A percentile compares a stretch with the other conserved stretches of the same genome.
Evolutionary conservation across 1,284 basidiomycete species (phyloP).

Genomic region (Ustilago tritici): DNA sequence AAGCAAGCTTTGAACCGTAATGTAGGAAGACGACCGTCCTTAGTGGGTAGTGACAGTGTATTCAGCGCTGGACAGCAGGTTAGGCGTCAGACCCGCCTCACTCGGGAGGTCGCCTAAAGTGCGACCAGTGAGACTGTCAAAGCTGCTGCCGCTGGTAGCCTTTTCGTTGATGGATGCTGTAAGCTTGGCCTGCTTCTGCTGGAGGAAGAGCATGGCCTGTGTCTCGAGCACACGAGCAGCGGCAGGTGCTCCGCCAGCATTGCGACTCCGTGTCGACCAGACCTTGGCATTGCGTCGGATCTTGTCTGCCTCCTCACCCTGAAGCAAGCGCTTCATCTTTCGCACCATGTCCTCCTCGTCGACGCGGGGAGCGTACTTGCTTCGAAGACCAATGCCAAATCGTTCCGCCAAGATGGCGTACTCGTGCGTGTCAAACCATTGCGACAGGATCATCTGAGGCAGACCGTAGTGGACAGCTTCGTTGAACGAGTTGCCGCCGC

Average conservation of each 20-base stretch:
- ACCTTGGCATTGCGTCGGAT: slow-evolving; percentile 45
- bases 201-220: slow-evolving; percentile 30
- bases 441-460: slow-evolving; percentile 61
- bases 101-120: slow-evolving; percentile 2
- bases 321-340: slow-evolving; percentile 45
- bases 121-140: neutral
- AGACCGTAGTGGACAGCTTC: slow-evolving; percentile 61
- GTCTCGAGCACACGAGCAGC: slow-evolving; percentile 54
- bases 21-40: neutral
- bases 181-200: slow-evolving; percentile 22
- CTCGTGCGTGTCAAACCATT: slow-evolving; percentile 66
- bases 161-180: neutral
- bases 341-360: slow-evolving; percentile 46
- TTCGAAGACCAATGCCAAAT: slow-evolving; percentile 52
- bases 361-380: slow-evolving; percentile 47
- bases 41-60: slow-evolving; percentile 13
- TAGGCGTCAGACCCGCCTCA: slow-evolving; percentile 9
- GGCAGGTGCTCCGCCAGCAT: slow-evolving; percentile 53
- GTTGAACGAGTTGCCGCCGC: slow-evolving; percentile 67
- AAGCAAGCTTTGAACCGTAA: neutral
- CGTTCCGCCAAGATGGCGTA: slow-evolving; percentile 48
- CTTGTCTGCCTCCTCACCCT: slow-evolving; percentile 31
- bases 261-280: slow-evolving; percentile 47
- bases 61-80: slow-evolving; percentile 15
- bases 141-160: neutral